phyloP scores from a whole-genome alignment of 192 early-diverging fungal genomes.

The Coemansia sp. region DNA sequence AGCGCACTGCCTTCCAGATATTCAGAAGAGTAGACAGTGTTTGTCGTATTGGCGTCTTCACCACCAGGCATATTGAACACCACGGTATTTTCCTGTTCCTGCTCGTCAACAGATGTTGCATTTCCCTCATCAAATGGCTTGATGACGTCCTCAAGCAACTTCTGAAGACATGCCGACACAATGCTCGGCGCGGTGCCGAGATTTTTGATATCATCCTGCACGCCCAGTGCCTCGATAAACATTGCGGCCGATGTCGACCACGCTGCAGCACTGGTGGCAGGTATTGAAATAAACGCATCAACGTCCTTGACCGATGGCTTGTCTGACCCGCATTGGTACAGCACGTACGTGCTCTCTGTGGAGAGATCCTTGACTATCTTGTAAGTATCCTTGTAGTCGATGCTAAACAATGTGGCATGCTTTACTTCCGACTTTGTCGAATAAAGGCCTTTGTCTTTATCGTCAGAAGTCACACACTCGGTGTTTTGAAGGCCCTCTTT shows the following conservation, averaged over 20 bases:
- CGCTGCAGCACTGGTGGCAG: slow-evolving; percentile 38
- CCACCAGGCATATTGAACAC: slow-evolving; percentile 42
- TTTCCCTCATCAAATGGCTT: slow-evolving; percentile 41
- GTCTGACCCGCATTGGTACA: slow-evolving; percentile 45
- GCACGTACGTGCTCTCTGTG: slow-evolving; percentile 45
- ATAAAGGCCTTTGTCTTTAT: slow-evolving; percentile 21
- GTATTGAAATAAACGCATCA: slow-evolving; percentile 36
- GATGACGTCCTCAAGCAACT: slow-evolving; percentile 42
- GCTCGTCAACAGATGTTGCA: slow-evolving; percentile 29
- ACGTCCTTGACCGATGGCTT: slow-evolving; percentile 31
- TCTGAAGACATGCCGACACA: slow-evolving; percentile 53
- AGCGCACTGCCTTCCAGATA: slow-evolving; percentile 38
- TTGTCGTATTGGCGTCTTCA: slow-evolving; percentile 24
- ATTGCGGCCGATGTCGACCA: slow-evolving; percentile 46
- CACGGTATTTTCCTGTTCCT: slow-evolving; percentile 32
- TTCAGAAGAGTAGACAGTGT: slow-evolving; percentile 43
- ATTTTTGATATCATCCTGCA: slow-evolving; percentile 42
- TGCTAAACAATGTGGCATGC: slow-evolving; percentile 44
- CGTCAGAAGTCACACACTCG: slow-evolving; percentile 19
- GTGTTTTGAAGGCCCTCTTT: slow-evolving; percentile 48
- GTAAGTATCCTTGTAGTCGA: slow-evolving; percentile 53
- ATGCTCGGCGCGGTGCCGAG: slow-evolving; percentile 47
- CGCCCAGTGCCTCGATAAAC: slow-evolving; percentile 52
- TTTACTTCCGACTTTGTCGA: slow-evolving; percentile 35
- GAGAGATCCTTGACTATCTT: slow-evolving; percentile 50